A percentile compares a stretch with the other conserved stretches of the same genome.
phyloP scores from a whole-genome alignment of 345 rosid species.

The Camelina laxa region DNA sequence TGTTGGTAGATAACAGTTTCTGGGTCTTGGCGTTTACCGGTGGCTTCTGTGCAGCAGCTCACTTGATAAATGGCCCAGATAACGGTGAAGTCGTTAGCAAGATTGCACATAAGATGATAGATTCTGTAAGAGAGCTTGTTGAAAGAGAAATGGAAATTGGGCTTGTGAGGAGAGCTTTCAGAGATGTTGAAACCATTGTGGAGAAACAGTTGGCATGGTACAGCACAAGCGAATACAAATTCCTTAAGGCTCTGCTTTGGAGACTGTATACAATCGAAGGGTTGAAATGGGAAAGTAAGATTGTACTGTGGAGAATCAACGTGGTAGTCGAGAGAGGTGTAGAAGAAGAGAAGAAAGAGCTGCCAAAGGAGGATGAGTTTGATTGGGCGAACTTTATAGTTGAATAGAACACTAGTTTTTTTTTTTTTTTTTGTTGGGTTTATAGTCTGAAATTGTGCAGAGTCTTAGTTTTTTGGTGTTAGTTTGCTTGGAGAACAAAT shows the following conservation, averaged over 20 bases:
- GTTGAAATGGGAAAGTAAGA: neutral
- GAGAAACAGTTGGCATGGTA: neutral
- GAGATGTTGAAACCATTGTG: neutral
- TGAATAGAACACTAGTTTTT: neutral
- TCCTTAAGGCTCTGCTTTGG: neutral
- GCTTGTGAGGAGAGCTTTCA: conserved; percentile 21
- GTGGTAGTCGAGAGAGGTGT: neutral
- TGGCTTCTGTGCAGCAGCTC: conserved; percentile 5
- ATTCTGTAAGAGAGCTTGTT: conserved; percentile 1
- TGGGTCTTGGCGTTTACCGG: conserved; percentile 1
- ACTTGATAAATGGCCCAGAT: neutral
- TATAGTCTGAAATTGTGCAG: neutral
- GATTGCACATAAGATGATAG: conserved; percentile 2
- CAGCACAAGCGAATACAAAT: neutral
- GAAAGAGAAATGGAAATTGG: conserved; percentile 26
- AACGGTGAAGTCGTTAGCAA: neutral
- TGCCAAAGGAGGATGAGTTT: neutral
- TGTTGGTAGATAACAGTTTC: neutral
- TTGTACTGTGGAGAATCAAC: conserved; percentile 4
- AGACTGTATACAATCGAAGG: neutral
- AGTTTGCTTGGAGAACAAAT: neutral
- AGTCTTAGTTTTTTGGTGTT: neutral
- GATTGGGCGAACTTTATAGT: neutral
- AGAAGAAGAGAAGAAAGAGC: neutral
- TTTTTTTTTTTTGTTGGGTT: too few species aligned